A percentile compares a stretch with the other conserved stretches of the same genome.
phyloP scores from a whole-genome alignment of 1,139 yeast species.

The Protomyces macrosporus region DNA sequence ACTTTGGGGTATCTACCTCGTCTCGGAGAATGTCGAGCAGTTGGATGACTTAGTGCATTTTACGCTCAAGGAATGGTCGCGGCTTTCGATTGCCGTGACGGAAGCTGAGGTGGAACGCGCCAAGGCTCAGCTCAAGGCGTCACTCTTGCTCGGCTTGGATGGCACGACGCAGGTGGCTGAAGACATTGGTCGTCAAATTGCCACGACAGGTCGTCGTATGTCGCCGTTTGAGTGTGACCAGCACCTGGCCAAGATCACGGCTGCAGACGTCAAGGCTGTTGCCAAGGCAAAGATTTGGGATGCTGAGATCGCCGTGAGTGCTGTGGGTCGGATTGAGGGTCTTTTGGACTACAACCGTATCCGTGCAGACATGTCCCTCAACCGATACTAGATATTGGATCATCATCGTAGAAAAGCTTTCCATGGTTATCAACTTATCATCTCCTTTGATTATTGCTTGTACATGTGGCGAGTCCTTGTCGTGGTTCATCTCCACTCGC shows the following conservation, averaged over 20 bases:
- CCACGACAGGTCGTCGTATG: conserved; percentile 85
- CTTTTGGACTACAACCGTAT: conserved; percentile 55
- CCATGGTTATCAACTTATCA: no score
- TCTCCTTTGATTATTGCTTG: no score
- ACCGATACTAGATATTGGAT: conserved; percentile 6
- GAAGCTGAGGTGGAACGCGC: conserved; percentile 90
- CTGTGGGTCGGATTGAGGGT: conserved; percentile 70
- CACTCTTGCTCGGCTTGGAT: conserved; percentile 78
- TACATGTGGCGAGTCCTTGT: no score
- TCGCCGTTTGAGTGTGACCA: conserved; percentile 89
- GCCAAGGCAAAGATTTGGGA: conserved; percentile 74
- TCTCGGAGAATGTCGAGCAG: conserved; percentile 66
- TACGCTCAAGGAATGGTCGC: conserved; percentile 79
- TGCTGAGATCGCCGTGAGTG: conserved; percentile 83
- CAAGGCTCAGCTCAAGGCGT: conserved; percentile 90
- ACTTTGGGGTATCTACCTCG: conserved; percentile 91
- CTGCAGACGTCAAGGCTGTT: conserved; percentile 78
- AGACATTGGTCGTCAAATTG: conserved; percentile 94
- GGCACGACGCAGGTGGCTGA: conserved; percentile 96
- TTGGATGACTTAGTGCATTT: conserved; percentile 67
- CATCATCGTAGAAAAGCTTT: no score
- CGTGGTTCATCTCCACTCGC: no score
- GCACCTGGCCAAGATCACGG: conserved; percentile 71
- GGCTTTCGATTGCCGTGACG: conserved; percentile 73
- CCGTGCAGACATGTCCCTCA: conserved; percentile 28